A percentile compares a stretch with the other conserved stretches of the same genome.
These are phyloP conservation scores for Fusarium sacchari DNA, from an alignment of 2,329 filamentous ascomycete species.

Conservation along the genomic window DNA sequence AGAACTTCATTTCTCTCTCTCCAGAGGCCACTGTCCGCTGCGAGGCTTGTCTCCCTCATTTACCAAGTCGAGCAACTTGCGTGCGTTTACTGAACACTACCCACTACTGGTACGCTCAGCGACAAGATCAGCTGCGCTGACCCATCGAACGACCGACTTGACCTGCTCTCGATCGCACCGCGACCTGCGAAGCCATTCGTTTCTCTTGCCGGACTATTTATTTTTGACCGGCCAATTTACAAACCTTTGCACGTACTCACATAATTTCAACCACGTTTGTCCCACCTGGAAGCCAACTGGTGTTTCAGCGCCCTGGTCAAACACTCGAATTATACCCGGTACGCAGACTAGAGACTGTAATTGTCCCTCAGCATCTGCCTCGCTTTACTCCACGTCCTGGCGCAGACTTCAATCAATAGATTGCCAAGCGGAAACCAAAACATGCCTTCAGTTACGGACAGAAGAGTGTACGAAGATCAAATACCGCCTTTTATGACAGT, in stretches of 20 bases:
- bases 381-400: background rate
- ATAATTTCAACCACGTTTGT: slow-evolving; percentile 37
- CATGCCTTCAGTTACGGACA: slow-evolving; percentile 71
- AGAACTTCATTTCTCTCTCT: background rate
- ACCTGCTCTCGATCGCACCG: slow-evolving; percentile 34
- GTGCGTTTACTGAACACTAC: slow-evolving; percentile 29
- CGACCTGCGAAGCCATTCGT: slow-evolving; percentile 38
- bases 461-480: slow-evolving; percentile 73
- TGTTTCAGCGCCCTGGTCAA: slow-evolving; percentile 15
- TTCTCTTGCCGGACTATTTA: slow-evolving; percentile 22
- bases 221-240: slow-evolving; percentile 17
- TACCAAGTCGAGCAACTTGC: slow-evolving; percentile 10
- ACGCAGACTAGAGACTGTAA: slow-evolving; percentile 7
- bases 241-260: slow-evolving; percentile 32
- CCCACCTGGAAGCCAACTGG: slow-evolving; percentile 37
- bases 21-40: background rate
- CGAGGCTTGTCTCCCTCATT: slow-evolving; percentile 27
- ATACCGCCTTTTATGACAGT: slow-evolving; percentile 83
- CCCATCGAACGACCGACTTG: slow-evolving; percentile 38
- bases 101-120: slow-evolving; percentile 29
- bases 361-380: background rate
- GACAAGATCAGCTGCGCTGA: slow-evolving; percentile 47
- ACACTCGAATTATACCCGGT: slow-evolving; percentile 4
- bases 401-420: background rate
- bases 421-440: slow-evolving; percentile 43